Base-by-base conservation (phyloP, 2,329 filamentous ascomycete genomes). In the Didymella arachidicola region DNA sequence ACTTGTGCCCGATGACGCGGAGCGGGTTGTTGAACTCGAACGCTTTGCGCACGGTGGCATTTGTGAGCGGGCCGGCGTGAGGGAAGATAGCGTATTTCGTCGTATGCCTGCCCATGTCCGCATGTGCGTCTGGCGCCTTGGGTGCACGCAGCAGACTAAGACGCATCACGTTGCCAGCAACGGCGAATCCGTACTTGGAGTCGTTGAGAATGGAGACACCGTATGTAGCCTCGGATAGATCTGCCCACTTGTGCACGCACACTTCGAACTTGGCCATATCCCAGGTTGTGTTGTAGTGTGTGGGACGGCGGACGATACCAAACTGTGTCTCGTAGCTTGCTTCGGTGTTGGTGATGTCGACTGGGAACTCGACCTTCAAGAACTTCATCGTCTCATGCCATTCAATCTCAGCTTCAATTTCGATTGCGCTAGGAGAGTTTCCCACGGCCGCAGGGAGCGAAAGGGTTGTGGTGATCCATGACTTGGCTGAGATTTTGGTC, bases 241-340 rank as follows among this genome's bases (percentile, higher is more conserved):
- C 93, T 11, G 93, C 93, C 82, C 92, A 97, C 75, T 93, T 94
- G 81, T 97, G 93, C 76, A 91, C 94, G 83, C 93, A 97, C 50
- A 97, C 93, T 80, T 97, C 93, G 69, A 97, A 97, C 72, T 97
- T 97, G 72, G 93, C 93, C 93, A 96, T 96, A 73, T 97, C 93
- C 93, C 93, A 97, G 66, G 86, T 90, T 3, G 95, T 99, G 80
- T 99, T 99, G 84, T 97, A 98, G 79, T 99, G 95, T 0, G 95
- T 99, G 2, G 95, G 94, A 29, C 95, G 87, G 66, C 87, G 87
- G 62, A 95, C 89, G 67, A 97, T 87, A 67, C 94, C 94, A 72
- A 92, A 98, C 71, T 97, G 93, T 7, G 92, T 96, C 78, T 99
- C 95, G 76, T 99, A 99, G 12, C 88, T 91, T 30, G 95, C 95